These are phyloP conservation scores for Takakia lepidozioides DNA, from an alignment of 225 moss, liverwort and hornwort genomes.

Conservation along the genomic window DNA sequence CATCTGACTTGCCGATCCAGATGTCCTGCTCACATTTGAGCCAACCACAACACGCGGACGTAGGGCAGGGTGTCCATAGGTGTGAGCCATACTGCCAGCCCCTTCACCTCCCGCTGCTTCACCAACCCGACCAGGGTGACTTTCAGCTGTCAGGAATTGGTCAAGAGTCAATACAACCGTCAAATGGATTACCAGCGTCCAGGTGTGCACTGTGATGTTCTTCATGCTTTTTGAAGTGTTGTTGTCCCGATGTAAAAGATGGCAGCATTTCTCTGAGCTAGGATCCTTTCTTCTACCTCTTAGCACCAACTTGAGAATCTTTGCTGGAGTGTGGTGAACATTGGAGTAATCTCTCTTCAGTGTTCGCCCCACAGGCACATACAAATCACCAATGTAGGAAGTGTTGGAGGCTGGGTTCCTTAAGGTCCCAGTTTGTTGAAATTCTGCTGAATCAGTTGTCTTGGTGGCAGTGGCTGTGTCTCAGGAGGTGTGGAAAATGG, in stretches of 20 bases:
- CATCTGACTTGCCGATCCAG: conserved; percentile 20
- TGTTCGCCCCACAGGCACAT: neutral
- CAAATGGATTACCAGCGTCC: conserved; percentile 22
- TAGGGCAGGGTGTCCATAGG: conserved; percentile 14
- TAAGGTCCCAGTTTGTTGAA: neutral
- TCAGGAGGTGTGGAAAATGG: conserved; percentile 24
- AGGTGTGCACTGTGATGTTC: conserved; percentile 15
- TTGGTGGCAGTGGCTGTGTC: conserved; percentile 35
- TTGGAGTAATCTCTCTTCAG: neutral
- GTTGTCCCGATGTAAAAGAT: too few relatives aligned
- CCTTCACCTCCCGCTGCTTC: conserved; percentile 11
- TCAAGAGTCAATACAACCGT: conserved; percentile 25
- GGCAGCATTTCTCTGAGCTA: too few relatives aligned
- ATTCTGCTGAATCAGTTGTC: neutral
- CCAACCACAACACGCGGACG: conserved; percentile 12
- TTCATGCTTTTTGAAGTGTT: neutral
- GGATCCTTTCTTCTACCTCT: too few relatives aligned
- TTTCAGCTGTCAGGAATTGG: conserved; percentile 23
- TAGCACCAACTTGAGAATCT: neutral
- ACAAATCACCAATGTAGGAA: neutral
- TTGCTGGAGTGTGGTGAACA: neutral
- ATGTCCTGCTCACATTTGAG: conserved; percentile 12
- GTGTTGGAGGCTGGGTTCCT: too few relatives aligned
- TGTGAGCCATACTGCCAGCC: conserved; percentile 27
- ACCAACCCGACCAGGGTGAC: too few relatives aligned